Evolutionary conservation across 2,329 filamentous ascomycete genomes (phyloP).

Genomic region (Paecilomyces variotii): DNA sequence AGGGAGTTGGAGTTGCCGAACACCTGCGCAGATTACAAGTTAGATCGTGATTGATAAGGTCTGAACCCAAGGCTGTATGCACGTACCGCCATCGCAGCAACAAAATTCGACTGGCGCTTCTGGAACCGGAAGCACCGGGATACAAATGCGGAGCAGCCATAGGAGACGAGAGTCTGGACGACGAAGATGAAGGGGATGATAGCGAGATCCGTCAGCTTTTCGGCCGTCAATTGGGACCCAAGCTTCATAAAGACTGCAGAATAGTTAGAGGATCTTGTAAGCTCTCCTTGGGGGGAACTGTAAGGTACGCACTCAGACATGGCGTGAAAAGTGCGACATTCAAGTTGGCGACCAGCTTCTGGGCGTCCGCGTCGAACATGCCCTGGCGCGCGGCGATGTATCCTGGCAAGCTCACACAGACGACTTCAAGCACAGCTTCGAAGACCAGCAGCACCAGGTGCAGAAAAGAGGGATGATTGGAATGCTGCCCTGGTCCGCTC

Average conservation of each 20-base stretch:
- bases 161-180: slow-evolving; percentile 81
- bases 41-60: not conserved
- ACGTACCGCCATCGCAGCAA: slow-evolving; percentile 82
- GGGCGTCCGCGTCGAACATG: slow-evolving; percentile 90
- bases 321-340: slow-evolving; percentile 96
- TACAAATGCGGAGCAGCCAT: slow-evolving; percentile 62
- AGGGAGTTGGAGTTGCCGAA: slow-evolving; percentile 98
- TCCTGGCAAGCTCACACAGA: slow-evolving; percentile 88
- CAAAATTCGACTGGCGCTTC: slow-evolving; percentile 83
- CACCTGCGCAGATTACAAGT: slow-evolving; percentile 42
- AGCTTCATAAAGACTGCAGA: slow-evolving; percentile 85
- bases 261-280: not conserved
- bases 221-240: slow-evolving; percentile 83
- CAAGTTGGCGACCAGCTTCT: slow-evolving; percentile 93
- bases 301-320: slow-evolving; percentile 65
- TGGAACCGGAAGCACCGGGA: slow-evolving; percentile 71
- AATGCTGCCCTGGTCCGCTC: slow-evolving; percentile 15
- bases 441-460: slow-evolving; percentile 77
- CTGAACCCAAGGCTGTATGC: not conserved
- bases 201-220: slow-evolving; percentile 80
- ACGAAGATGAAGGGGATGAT: slow-evolving; percentile 94
- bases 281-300: slow-evolving; percentile 3
- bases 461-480: slow-evolving; percentile 41
- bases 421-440: slow-evolving; percentile 87
- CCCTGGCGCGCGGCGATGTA: slow-evolving; percentile 86